Evolutionary conservation across 176 grass and related monocot genomes (phyloP).

Genomic region (Aechmea fasciata): DNA sequence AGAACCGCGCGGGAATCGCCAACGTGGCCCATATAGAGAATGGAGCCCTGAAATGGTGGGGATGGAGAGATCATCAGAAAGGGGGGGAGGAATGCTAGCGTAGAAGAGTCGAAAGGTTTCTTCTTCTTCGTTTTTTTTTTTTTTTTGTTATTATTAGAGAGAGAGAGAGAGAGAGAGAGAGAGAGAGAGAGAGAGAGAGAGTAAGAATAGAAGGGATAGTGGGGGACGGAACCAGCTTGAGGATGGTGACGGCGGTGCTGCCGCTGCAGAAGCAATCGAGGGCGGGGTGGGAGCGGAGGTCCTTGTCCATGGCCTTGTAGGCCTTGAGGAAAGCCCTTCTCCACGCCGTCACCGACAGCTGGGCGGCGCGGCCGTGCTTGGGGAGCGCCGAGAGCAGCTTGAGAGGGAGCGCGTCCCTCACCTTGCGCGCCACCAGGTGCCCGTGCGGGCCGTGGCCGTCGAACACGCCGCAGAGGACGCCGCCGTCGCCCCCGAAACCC

Average conservation of each 20-base stretch:
- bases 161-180: neutral
- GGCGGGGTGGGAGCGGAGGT: conserved; percentile 70
- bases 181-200: conserved; percentile 8
- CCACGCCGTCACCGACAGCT: conserved; percentile 38
- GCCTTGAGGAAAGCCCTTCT: conserved; percentile 67
- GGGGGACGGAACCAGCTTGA: conserved; percentile 53
- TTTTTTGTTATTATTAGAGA: neutral
- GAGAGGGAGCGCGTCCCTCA: conserved; percentile 66
- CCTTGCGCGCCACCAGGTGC: conserved; percentile 77
- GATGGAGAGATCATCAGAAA: neutral
- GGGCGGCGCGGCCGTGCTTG: conserved; percentile 21
- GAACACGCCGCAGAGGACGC: conserved; percentile 84
- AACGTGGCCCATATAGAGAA: conserved; percentile 86
- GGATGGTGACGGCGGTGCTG: conserved; percentile 81
- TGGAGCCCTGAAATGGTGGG: conserved; percentile 40
- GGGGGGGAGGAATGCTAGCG: no score
- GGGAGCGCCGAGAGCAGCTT: conserved; percentile 61
- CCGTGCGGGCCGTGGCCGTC: conserved; percentile 94
- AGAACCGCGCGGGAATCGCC: conserved; percentile 92
- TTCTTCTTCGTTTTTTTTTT: neutral
- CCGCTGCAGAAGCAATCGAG: conserved; percentile 85
- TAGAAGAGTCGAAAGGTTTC: neutral
- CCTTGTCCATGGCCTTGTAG: conserved; percentile 90
- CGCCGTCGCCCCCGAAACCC: conserved; percentile 46
- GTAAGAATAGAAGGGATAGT: conserved; percentile 1